A percentile compares a stretch with the other conserved stretches of the same genome.
Evolutionary conservation across 1,284 basidiomycete species (phyloP).

Genomic region (Puccinia coronata): DNA sequence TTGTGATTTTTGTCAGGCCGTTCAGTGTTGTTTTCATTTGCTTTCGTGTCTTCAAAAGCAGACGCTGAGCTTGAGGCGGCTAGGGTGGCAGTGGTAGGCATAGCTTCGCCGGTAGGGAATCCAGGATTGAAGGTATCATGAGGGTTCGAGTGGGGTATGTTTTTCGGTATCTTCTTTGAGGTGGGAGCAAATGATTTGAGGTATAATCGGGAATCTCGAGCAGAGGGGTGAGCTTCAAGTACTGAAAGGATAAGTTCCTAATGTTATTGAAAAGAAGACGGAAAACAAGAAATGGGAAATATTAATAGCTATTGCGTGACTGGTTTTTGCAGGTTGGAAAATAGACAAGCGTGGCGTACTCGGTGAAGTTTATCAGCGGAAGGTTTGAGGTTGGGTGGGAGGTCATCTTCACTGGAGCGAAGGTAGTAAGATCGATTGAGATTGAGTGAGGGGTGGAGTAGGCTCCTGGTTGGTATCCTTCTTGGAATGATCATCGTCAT

Average conservation of each 20-base stretch:
- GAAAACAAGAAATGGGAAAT: not conserved
- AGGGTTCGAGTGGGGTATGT: conserved; percentile 50
- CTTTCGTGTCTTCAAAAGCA: conserved; percentile 58
- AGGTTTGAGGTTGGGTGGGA: conserved; percentile 21
- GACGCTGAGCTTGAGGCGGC: conserved; percentile 51
- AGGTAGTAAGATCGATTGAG: conserved; percentile 28
- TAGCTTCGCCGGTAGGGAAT: conserved; percentile 54
- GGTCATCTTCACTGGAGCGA: conserved; percentile 18
- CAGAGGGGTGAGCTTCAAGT: conserved; percentile 85
- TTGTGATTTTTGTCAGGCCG: conserved; percentile 61
- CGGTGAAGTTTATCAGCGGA: conserved; percentile 22
- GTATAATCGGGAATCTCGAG: conserved; percentile 85
- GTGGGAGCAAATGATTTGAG: conserved; percentile 74
- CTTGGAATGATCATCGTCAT: not conserved
- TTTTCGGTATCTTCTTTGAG: conserved; percentile 53
- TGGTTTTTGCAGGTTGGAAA: not conserved
- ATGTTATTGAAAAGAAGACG: conserved; percentile 45
- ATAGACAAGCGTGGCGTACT: not conserved
- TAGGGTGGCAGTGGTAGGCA: conserved; percentile 55
- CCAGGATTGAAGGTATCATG: conserved; percentile 47
- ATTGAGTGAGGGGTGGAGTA: not conserved
- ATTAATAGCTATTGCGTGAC: not conserved
- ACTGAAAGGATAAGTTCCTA: conserved; percentile 97
- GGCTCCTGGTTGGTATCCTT: not conserved
- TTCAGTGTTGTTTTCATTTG: not conserved